Base-by-base conservation (phyloP, 2,329 filamentous ascomycete species). In the Penicillium freii region DNA sequence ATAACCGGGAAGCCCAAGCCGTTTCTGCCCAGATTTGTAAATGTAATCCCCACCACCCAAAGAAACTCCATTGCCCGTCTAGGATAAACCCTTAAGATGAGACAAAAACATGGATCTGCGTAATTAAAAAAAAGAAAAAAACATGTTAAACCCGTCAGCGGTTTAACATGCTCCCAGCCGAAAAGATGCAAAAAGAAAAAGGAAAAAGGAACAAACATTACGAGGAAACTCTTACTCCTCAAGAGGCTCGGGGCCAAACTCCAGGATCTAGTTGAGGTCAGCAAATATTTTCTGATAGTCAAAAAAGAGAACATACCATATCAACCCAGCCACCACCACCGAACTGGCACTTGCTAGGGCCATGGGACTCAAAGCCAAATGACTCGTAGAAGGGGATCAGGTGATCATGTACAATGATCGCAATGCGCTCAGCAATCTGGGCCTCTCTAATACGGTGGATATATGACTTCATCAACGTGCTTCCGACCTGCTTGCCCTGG, bases 291-390 rank as follows among this genome's bases (percentile, higher is more conserved):
- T 58, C 33, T 36, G 3, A 34, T 42, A 8, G 52, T 47, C 19
- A 43, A 10, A n/a, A n/a, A 44, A 23, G 4, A 15, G 25, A 8
- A 57, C 80, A 73, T 72, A 92, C 89, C 90, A 96, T 86, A 71
- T 94, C 87, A 65, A 85, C 81, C 91, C 92, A 96, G 19, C 85
- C 87, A 33, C 91, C 90, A 38, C 91, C 91, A 21, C 87, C 89
- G 75, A 91, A 92, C 57, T 83, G 80, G 50, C 85, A 87, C 58
- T 83, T 77, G 72, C 91, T 94, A 49, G 81, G 77, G 0, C 92
- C 91, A 31, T 81, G 74, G 64, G 87, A 84, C 63, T 78, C 78
- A 71, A 94, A 96, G 0, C 91, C 86, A 64, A 91, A 82, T n/a
- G 82, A 82, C 71, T 87, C 82, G 71, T 96, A 97, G 72, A 89